phyloP scores from a whole-genome alignment of 345 rosid genomes.

The Acer campestre region DNA sequence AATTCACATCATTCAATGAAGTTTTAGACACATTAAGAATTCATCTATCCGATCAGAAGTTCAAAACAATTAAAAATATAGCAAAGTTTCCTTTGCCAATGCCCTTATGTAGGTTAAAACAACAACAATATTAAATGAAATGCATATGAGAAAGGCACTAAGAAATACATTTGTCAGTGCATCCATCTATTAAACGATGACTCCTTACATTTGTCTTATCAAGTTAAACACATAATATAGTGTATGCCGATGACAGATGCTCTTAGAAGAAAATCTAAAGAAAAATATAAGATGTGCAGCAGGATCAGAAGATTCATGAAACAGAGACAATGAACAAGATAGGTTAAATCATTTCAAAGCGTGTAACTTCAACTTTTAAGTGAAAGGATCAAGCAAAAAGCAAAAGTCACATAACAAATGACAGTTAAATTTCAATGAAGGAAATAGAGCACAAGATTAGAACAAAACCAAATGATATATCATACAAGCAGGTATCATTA shows the following conservation, averaged over 20 bases:
- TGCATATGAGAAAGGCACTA: no score
- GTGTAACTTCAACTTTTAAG: background rate
- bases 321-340: background rate
- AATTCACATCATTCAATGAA: background rate
- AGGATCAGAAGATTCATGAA: background rate
- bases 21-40: background rate
- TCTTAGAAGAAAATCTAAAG: no score
- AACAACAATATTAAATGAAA: no score
- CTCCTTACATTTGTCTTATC: no score
- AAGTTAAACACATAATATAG: no score
- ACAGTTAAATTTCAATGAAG: background rate
- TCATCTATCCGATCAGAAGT: background rate
- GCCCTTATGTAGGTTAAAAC: background rate
- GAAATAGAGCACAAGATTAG: background rate
- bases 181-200: no score
- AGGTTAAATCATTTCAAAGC: background rate
- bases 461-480: no score
- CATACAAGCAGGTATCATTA: no score
- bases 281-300: background rate
- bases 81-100: background rate
- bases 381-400: no score
- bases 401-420: no score
- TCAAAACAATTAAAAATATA: background rate
- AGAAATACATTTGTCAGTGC: no score
- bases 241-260: no score